Evolutionary conservation across 768 basidiomycete species (phyloP).

Genomic region (Leucogyrophana mollusca): DNA sequence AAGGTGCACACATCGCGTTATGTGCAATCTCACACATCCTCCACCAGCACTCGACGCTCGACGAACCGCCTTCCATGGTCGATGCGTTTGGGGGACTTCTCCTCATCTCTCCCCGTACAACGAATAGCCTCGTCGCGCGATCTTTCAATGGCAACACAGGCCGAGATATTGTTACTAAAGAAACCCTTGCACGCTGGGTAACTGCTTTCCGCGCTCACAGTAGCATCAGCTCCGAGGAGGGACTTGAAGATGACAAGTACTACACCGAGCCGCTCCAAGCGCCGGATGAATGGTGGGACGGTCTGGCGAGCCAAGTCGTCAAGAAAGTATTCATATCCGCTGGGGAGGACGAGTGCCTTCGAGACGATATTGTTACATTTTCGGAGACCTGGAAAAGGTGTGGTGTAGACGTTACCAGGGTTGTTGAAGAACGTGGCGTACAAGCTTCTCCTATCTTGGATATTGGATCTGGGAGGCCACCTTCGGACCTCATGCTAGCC

Average conservation of each 20-base stretch:
- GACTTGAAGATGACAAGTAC: background rate
- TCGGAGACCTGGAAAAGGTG: background rate
- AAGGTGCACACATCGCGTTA: background rate
- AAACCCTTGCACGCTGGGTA: background rate
- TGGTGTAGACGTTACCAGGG: background rate
- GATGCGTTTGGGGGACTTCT: background rate
- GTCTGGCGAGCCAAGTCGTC: background rate
- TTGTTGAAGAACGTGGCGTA: background rate
- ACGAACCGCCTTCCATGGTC: background rate
- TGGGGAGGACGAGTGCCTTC: background rate
- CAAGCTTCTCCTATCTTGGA: background rate
- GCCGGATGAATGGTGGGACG: background rate
- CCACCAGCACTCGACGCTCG: background rate
- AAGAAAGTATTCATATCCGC: constrained; percentile 1
- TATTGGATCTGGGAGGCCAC: background rate
- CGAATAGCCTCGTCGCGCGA: background rate
- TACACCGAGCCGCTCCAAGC: background rate
- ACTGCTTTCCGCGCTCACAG: background rate
- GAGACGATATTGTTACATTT: background rate
- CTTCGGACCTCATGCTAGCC: background rate
- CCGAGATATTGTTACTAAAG: background rate
- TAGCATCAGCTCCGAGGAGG: background rate
- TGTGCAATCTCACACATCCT: background rate
- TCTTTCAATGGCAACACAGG: background rate
- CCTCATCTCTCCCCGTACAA: background rate